phyloP scores from a whole-genome alignment of 108 stramenopile species.

The Pseudonitzschia pungens region DNA sequence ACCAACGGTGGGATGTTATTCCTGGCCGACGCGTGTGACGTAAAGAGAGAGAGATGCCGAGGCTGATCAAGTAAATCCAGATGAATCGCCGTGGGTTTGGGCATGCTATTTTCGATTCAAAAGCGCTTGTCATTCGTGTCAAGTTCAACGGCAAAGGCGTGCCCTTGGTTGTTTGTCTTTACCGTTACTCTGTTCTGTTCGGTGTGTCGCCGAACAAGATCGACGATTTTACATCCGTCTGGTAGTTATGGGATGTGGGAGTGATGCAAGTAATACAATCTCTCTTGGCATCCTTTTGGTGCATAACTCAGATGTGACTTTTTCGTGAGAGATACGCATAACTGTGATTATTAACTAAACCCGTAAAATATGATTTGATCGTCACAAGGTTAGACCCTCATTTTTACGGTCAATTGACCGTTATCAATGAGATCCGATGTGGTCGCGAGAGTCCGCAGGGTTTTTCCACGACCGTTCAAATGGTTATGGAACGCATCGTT shows the following conservation, averaged over 20 bases:
- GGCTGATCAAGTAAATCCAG: not conserved
- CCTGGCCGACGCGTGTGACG: not conserved
- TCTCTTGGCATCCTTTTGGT: not conserved
- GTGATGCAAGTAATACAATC: not conserved
- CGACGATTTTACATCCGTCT: not conserved
- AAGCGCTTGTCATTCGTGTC: not conserved
- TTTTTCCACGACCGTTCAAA: too few relatives aligned
- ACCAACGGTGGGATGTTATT: too few relatives aligned
- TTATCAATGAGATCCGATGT: not conserved
- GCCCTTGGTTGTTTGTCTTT: not conserved
- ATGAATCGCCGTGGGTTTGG: not conserved
- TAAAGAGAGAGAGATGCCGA: not conserved
- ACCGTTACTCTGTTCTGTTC: not conserved
- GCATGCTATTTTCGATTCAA: not conserved
- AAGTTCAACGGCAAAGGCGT: not conserved
- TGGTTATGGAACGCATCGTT: too few relatives aligned
- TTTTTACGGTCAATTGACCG: conserved; percentile 1
- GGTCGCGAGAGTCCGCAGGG: not conserved
- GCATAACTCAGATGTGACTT: conserved; percentile 7
- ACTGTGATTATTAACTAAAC: conserved; percentile 2
- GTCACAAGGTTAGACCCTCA: not conserved
- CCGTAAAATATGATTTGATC: not conserved
- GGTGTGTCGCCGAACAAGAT: not conserved
- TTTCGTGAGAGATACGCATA: not conserved
- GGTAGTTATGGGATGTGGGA: not conserved